These are phyloP conservation scores for Penicillium brevicompactum DNA, from an alignment of 2,329 filamentous ascomycete genomes.

Conservation along the genomic window DNA sequence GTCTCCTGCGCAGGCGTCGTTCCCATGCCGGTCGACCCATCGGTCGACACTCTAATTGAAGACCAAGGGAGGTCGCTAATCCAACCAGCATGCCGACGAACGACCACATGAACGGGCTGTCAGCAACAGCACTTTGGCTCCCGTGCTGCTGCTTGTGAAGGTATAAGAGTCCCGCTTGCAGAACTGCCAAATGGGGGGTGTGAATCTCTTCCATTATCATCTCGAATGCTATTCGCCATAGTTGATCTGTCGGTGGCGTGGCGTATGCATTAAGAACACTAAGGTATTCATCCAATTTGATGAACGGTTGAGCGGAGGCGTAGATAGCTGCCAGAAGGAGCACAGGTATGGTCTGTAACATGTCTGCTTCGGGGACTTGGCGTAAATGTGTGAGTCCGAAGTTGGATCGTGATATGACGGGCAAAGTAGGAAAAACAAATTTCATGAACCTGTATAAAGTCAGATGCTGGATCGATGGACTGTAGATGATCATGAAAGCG, in stretches of 20 bases:
- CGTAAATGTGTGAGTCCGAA: conserved; percentile 8
- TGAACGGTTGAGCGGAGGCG: conserved; percentile 28
- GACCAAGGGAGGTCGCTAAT: conserved; percentile 30
- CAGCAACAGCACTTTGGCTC: conserved; percentile 21
- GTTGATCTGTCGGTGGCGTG: conserved; percentile 12
- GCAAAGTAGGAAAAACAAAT: conserved; percentile 26
- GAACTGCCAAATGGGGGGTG: conserved; percentile 24
- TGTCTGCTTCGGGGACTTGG: conserved; percentile 3
- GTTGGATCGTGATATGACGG: conserved; percentile 25
- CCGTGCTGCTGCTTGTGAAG: conserved; percentile 19
- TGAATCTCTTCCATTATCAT: conserved; percentile 26
- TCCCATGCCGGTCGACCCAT: conserved; percentile 36
- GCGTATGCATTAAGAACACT: conserved; percentile 20
- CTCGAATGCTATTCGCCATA: conserved; percentile 26
- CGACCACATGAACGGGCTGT: conserved; percentile 34
- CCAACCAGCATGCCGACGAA: conserved; percentile 30
- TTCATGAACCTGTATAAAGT: conserved; percentile 17
- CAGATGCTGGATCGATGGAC: neutral
- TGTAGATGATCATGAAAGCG: neutral
- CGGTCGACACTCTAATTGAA: conserved; percentile 32
- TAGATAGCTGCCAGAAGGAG: conserved; percentile 32
- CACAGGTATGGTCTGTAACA: conserved; percentile 14
- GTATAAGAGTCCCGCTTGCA: conserved; percentile 30
- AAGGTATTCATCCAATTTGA: conserved; percentile 23
- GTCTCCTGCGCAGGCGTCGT: conserved; percentile 33